Base-by-base conservation (phyloP, 2,329 filamentous ascomycete genomes). In the Diaporthe australafricana region DNA sequence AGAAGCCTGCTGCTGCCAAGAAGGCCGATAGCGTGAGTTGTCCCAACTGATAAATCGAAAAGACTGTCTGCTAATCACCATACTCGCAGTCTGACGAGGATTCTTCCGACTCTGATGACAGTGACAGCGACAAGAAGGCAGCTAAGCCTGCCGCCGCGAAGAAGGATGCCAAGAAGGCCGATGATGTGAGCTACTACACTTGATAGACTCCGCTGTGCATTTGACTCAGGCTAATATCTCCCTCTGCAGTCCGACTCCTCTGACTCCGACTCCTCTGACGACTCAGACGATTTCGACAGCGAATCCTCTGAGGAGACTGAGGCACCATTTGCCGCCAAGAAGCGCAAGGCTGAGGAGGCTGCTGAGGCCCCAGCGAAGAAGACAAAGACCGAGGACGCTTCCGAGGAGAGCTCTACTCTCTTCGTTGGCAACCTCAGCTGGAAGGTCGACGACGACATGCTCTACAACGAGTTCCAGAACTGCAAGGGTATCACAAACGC, bases 341-440 rank as follows among this genome's bases (percentile, higher is more conserved):
- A 92, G 88, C 89, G 90, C 82, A 92, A 92, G 87, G 89, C 89
- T 68, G 88, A 89, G 73, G 85, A 84, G 63, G 84, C 84, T 53
- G 80, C 80, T 40, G 77, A 84, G 68, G 83, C 88, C 45, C 83
- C 85, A 20, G 80, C 87, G 73, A 94, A 94, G 89, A 93, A 93
- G 87, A 83, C 85, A 80, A 93, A 93, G 88, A 88, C 87, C 45
- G 88, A 91, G 70, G 82, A 80, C 52, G 80, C 82, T 48, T 81
- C 80, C 66, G 86, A 81, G 72, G 81, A 87, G 72, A 81, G 86
- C 78, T 85, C 86, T 76, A 97, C 95, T 78, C 91, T 98, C 68
- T 98, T 97, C 83, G 91, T 95, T 76, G 95, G 95, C 77, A 96
- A 94, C 87, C 87, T 98, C 75, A 94, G 93, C 84, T 98, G 95